These are phyloP conservation scores for Zygnema circumcarinatum DNA, from an alignment of 139 green algal genomes.

Conservation along the genomic window DNA sequence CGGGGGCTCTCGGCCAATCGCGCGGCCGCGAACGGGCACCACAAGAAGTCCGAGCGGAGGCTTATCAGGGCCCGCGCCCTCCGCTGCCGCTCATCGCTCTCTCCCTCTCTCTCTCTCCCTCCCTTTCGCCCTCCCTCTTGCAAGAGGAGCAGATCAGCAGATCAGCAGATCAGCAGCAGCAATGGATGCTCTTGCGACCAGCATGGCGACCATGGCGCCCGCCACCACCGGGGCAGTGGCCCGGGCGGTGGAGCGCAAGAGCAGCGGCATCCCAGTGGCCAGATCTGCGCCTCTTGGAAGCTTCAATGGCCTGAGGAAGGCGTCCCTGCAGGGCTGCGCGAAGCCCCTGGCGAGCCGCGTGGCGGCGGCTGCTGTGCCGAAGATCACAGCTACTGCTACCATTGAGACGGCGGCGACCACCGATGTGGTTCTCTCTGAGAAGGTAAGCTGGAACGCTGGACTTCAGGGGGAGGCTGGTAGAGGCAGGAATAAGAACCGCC, in stretches of 20 bases:
- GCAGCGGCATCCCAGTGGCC: background rate
- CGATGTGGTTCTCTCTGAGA: slow-evolving; percentile 11
- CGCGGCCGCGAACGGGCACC: too few relatives aligned
- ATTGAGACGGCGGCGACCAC: slow-evolving; percentile 14
- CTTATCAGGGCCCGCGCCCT: too few relatives aligned
- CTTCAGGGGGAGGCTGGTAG: background rate
- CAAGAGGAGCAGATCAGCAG: too few relatives aligned
- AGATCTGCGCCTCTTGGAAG: background rate
- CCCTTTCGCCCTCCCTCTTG: too few relatives aligned
- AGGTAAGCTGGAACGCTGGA: background rate
- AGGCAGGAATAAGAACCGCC: too few relatives aligned
- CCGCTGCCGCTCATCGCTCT: too few relatives aligned
- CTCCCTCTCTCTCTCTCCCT: too few relatives aligned
- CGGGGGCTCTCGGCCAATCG: too few relatives aligned
- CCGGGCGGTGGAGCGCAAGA: background rate
- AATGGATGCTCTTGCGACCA: background rate
- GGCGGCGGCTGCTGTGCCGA: background rate
- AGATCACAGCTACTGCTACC: slow-evolving; percentile 36
- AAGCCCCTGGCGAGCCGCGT: slow-evolving; percentile 5
- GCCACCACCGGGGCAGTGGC: background rate
- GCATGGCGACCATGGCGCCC: background rate
- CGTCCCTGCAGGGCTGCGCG: background rate
- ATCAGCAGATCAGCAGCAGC: background rate
- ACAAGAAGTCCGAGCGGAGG: too few relatives aligned
- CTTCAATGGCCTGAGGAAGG: background rate